Evolutionary conservation across 257 asterid genomes (phyloP).

Genomic region (Solanum clarkiae): DNA sequence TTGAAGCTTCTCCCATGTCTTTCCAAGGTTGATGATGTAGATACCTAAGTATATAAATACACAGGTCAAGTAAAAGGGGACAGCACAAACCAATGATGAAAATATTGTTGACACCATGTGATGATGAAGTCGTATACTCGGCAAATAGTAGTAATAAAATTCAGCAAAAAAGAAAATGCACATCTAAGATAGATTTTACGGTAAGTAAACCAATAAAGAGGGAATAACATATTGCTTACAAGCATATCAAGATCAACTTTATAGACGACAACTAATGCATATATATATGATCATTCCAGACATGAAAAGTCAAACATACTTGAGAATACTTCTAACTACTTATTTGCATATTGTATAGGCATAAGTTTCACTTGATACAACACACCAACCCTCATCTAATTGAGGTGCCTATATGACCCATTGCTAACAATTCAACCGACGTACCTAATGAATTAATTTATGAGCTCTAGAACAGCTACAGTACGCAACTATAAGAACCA

Average conservation of each 20-base stretch:
- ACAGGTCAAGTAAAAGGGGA: neutral
- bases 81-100: neutral
- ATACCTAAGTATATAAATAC: slow-evolving; percentile 4
- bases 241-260: too few species aligned
- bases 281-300: neutral
- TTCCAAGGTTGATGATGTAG: slow-evolving; percentile 13
- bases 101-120: neutral
- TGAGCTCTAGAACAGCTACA: neutral
- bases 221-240: too few species aligned
- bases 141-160: neutral
- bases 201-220: neutral
- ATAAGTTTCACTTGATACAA: neutral
- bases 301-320: neutral
- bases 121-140: neutral
- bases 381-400: neutral
- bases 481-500: neutral
- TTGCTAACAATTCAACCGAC: neutral
- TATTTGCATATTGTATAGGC: neutral
- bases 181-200: neutral
- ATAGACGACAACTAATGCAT: neutral
- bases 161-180: neutral
- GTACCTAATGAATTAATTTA: neutral
- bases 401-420: neutral
- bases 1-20: slow-evolving; percentile 18
- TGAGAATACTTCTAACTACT: neutral